These are phyloP conservation scores for Danielia reshetovae DNA, from an alignment of 805 yeast genomes.

Conservation along the genomic window DNA sequence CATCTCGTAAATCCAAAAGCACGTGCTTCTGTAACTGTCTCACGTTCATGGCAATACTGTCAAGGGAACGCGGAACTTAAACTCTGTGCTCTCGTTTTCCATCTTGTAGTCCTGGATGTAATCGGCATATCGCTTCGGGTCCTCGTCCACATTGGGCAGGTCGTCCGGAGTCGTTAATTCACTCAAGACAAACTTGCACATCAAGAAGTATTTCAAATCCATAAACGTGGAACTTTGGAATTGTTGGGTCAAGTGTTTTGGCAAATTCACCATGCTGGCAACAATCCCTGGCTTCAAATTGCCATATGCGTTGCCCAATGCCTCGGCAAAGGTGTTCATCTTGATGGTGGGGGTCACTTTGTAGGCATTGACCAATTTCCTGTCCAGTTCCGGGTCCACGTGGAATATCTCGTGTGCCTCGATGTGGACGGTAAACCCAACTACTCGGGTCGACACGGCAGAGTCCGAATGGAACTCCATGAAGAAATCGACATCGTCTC, in stretches of 20 bases:
- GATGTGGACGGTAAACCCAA: constrained; percentile 31
- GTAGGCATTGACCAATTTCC: constrained; percentile 23
- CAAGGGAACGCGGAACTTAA: constrained; percentile 13
- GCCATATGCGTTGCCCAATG: constrained; percentile 17
- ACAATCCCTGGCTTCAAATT: background rate
- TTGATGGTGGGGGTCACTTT: constrained; percentile 33
- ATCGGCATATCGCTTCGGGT: constrained; percentile 10
- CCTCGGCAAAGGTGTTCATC: constrained; percentile 29
- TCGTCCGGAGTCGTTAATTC: constrained; percentile 17
- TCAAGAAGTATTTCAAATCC: constrained; percentile 33
- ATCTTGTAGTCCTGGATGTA: constrained; percentile 10
- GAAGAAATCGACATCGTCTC: constrained; percentile 34
- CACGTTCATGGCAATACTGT: constrained; percentile 9
- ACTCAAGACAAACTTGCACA: constrained; percentile 33
- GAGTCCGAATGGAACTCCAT: constrained; percentile 18
- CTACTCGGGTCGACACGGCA: constrained; percentile 20
- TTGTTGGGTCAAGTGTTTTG: constrained; percentile 29
- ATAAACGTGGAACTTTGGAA: constrained; percentile 34
- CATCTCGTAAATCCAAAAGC: too few relatives aligned
- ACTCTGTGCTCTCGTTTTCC: constrained; percentile 14
- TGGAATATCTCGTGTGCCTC: constrained; percentile 40
- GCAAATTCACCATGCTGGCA: constrained; percentile 26
- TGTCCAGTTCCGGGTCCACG: constrained; percentile 4
- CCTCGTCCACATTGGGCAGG: constrained; percentile 4
- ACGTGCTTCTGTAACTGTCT: too few relatives aligned